A percentile compares a stretch with the other conserved stretches of the same genome.
These are phyloP conservation scores for Ceratocystis harringtonii DNA, from an alignment of 2,329 filamentous ascomycete species.

Conservation along the genomic window DNA sequence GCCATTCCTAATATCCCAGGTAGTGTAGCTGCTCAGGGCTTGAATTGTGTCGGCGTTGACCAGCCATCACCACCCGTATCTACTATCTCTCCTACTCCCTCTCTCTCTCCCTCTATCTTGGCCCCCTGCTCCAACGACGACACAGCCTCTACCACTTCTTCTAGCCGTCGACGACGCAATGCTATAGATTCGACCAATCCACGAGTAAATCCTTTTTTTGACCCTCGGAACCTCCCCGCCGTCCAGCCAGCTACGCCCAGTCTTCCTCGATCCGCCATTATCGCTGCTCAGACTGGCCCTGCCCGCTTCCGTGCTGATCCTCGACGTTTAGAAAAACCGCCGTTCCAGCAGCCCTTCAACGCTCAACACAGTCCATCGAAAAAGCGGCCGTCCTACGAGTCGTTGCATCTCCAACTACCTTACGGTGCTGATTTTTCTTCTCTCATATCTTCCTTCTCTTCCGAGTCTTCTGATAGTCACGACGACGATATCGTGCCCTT, in stretches of 20 bases:
- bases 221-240: conserved; percentile 16
- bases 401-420: conserved; percentile 14
- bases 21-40: not conserved
- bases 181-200: conserved; percentile 18
- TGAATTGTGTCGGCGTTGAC: not conserved
- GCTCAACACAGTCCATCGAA: conserved; percentile 12
- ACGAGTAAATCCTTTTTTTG: conserved; percentile 15
- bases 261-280: conserved; percentile 18
- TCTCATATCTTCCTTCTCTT: conserved; percentile 2
- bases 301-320: conserved; percentile 18
- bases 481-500: conserved; percentile 16
- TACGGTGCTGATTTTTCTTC: conserved; percentile 16
- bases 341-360: conserved; percentile 17
- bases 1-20: not conserved
- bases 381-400: conserved; percentile 8
- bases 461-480: conserved; percentile 2
- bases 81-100: not conserved
- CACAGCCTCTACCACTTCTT: conserved; percentile 1
- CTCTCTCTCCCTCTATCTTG: not conserved
- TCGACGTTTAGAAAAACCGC: conserved; percentile 17
- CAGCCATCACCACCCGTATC: not conserved
- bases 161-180: conserved; percentile 18
- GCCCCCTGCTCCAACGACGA: not conserved
- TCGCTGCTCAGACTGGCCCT: conserved; percentile 18
- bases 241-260: conserved; percentile 16